phyloP scores from a whole-genome alignment of 2,329 filamentous ascomycete genomes.

The Penicillium sp. region DNA sequence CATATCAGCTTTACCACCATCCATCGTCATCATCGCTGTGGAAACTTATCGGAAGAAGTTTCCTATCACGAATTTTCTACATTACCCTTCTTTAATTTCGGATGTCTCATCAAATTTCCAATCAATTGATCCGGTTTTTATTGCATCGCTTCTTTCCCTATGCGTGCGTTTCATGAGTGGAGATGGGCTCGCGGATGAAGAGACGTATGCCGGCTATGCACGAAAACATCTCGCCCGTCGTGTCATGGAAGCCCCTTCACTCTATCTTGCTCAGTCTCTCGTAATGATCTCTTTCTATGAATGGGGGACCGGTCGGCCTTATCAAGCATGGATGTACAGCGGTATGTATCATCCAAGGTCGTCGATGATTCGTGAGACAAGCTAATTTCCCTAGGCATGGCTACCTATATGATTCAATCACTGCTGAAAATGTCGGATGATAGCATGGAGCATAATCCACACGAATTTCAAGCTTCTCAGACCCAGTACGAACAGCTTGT shows the following conservation, averaged over 20 bases:
- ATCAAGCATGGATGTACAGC: conserved; percentile 42
- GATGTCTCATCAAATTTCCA: conserved; percentile 32
- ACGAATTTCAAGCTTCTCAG: conserved; percentile 34
- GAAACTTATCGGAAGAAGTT: conserved; percentile 40
- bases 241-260: conserved; percentile 35
- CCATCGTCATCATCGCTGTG: conserved; percentile 34
- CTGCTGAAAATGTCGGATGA: conserved; percentile 38
- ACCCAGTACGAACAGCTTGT: conserved; percentile 40
- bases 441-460: conserved; percentile 37
- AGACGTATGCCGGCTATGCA: conserved; percentile 35
- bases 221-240: conserved; percentile 31
- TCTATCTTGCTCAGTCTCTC: conserved; percentile 37
- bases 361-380: neutral
- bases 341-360: conserved; percentile 20
- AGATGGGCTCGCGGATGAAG: conserved; percentile 25
- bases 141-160: conserved; percentile 35
- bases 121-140: conserved; percentile 35
- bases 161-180: conserved; percentile 35
- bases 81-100: conserved; percentile 37
- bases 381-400: conserved; percentile 32
- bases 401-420: conserved; percentile 41
- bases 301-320: conserved; percentile 37
- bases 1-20: conserved; percentile 24
- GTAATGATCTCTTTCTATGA: conserved; percentile 40
- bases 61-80: conserved; percentile 38